Percentiles rank a stretch among this genome's conserved stretches.
Evolutionary conservation across 1,284 basidiomycete genomes (phyloP).

Genomic region (Tetrapyrgos nigripes): DNA sequence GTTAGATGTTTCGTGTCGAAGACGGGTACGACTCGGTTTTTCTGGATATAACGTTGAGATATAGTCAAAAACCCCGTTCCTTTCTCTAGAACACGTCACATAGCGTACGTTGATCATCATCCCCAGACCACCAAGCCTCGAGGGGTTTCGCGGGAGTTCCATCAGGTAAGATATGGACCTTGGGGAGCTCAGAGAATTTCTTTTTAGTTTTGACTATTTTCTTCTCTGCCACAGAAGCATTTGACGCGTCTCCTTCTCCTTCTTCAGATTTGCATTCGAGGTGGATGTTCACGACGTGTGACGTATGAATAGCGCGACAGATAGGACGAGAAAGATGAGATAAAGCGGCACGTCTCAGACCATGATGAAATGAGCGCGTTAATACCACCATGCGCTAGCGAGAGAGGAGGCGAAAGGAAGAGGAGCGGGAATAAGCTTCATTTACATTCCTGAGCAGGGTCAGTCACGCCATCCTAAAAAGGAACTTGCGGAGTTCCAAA

Average conservation of each 20-base stretch:
- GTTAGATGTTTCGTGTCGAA: too few relatives aligned
- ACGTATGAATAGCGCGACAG: not conserved
- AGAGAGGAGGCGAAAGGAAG: not conserved
- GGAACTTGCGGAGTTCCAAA: not conserved
- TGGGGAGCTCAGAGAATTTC: constrained; percentile 62
- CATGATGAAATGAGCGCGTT: not conserved
- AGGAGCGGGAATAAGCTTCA: not conserved
- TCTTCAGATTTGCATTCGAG: not conserved
- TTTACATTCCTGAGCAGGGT: not conserved
- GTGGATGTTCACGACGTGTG: not conserved
- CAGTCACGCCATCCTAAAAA: not conserved
- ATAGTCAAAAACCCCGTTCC: too few relatives aligned
- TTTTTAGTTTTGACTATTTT: constrained; percentile 49
- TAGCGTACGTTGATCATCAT: not conserved
- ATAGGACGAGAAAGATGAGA: not conserved
- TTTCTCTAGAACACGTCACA: not conserved
- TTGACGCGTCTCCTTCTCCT: not conserved
- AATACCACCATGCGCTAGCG: constrained; percentile 9
- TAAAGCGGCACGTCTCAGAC: not conserved
- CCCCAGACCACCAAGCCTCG: constrained; percentile 30
- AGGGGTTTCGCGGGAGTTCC: constrained; percentile 45
- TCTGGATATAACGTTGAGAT: too few relatives aligned
- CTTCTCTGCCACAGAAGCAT: not conserved
- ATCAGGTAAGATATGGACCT: constrained; percentile 44
- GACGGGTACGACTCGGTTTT: too few relatives aligned